A percentile compares a stretch with the other conserved stretches of the same genome.
These are phyloP conservation scores for Cucurbita argyrosperma DNA, from an alignment of 306 rosid species.

Conservation along the genomic window DNA sequence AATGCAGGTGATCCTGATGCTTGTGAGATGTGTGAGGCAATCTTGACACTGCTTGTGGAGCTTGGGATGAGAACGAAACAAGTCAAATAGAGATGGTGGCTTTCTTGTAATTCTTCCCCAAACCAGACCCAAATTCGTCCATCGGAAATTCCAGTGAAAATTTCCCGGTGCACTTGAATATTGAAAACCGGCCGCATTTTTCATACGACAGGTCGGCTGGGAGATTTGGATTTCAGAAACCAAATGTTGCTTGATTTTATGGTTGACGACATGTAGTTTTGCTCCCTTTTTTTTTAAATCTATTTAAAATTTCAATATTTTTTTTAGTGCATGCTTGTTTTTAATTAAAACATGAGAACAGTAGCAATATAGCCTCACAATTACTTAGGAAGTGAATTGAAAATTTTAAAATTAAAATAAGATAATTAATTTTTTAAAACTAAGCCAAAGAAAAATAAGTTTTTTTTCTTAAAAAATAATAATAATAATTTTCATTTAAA, in stretches of 20 bases:
- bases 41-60: constrained; percentile 56
- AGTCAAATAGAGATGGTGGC: not conserved
- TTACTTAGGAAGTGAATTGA: too few species aligned
- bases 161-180: not conserved
- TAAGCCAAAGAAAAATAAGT: too few species aligned
- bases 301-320: too few species aligned
- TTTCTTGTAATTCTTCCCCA: not conserved
- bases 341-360: too few species aligned
- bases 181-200: not conserved
- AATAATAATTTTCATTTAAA: too few species aligned
- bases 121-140: not conserved
- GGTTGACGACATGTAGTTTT: not conserved
- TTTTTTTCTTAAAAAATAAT: too few species aligned
- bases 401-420: too few species aligned
- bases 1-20: constrained; percentile 40
- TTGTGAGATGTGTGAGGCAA: constrained; percentile 72
- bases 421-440: too few species aligned
- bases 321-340: too few species aligned
- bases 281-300: not conserved
- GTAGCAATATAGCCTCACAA: too few species aligned
- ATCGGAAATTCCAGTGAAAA: not conserved
- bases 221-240: not conserved
- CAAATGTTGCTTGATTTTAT: not conserved
- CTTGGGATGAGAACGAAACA: constrained; percentile 31
- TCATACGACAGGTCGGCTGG: not conserved